Base-by-base conservation (phyloP, 176 grass and related monocot species). In the Avena eriantha region DNA sequence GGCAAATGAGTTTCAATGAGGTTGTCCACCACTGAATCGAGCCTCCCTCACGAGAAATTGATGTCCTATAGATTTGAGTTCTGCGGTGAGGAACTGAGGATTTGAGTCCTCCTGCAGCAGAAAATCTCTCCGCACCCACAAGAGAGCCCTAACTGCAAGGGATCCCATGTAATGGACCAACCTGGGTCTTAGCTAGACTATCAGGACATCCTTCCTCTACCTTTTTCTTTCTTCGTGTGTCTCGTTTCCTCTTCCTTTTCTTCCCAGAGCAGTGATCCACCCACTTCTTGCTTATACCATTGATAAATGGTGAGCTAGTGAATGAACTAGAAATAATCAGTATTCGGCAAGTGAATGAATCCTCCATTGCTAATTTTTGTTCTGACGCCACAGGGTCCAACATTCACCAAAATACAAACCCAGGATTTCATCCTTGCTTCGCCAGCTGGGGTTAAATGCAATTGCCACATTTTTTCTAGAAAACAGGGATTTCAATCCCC, bases 321-420 rank as follows among this genome's bases (percentile, higher is more conserved):
- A 69, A 86, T 58, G 63, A 69, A 86, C 50, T 71, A 80, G 22
- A 34, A 21, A 12, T 59, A 60, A 48, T 47, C 12, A 15, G 22
- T 47, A 73, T 58, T 56, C 36, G 46, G 10, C 84, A 86, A 33
- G 8, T 36, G 57, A 61, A 21, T 65, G n/a, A 26, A 10, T 22
- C 26, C 22, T 48, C 14, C 21, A 22, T 60, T 60, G 58, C n/a
- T 60, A 60, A 60, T 10, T 21, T 21, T 10, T n/a, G 8, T 59
- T n/a, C 10, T 47, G 45, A 60, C 58, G 23, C n/a, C 9, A n/a
- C n/a, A 4, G 58, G n/a, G 3, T 60, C 8, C 21, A 3, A 23
- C 11, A 60, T 60, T 60, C 58, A 60, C 58, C 58, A 60, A 23
- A 60, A 47, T 10, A 2, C 2, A 18, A 33, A 23, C 17, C 51